Base-by-base conservation (phyloP, 1,284 basidiomycete species). In the Flammula alnicola region DNA sequence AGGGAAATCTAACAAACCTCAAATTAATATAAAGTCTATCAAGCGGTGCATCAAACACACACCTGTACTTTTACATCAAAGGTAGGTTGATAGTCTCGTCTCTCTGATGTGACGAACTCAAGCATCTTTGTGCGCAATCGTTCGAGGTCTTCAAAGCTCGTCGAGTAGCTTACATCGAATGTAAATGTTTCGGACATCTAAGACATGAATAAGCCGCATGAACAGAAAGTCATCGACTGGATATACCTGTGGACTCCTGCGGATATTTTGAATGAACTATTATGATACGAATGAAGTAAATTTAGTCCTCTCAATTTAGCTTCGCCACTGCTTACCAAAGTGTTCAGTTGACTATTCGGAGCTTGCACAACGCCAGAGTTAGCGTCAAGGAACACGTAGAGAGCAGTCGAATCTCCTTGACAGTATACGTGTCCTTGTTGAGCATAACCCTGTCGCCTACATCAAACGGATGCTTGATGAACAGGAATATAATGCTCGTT, bases 391-490 rank as follows among this genome's bases (percentile, higher is more conserved):
- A 91, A 85, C 30, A 90, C 75, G 91, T 92, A 52, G 85, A 91
- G 49, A 95, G 77, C 27, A 95, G 76, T 38, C 88, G 80, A 68
- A 94, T 93, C 71, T 95, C 92, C 64, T 91, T 91, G 55, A 95
- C 92, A 4, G 88, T 90, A 68, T 91, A 95, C 12, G 68, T 73
- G 31, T 77, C 73, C 17, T 77, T 75, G 25, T 72, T 70, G 29
- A 84, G 59, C 42, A 77, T 72, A 23, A 95, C 79, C 31, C 86
- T 74, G 70, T 97, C 94, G 42, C 92, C 92, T 16, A 95, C 92
- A 68, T 95, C 93, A 75, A 88, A 95, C 0, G 91, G 90, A 67
- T 93, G 88, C 63, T 84, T 84, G 64, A 95, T 80, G 70, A 95
- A 95, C 25, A 95, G 73, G 77, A 95, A 94, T 60, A 94, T 90